Evolutionary conservation across 208 protist species (phyloP), one percentile per base, ranked within the genome.

Genomic region (Borovskyia barvae): DNA sequence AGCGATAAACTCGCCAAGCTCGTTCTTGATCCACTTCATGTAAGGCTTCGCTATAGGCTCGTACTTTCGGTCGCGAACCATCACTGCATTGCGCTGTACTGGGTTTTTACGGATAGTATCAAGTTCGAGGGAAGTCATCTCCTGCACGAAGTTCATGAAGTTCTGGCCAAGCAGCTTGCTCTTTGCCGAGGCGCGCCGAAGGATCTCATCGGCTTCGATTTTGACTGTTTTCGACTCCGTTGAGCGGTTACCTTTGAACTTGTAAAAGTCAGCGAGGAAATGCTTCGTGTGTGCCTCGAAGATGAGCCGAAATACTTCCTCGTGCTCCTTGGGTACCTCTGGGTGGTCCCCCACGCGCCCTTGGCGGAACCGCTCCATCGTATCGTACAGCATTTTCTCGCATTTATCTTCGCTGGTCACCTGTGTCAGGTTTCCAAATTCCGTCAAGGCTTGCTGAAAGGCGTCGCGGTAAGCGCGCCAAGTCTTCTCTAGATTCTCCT

Each of bases 111-210:
- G 82, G 35, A 94, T 81, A 6, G 78, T 85, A 49, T 94, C 88
- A 32, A 94, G 71, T 66, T 94, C 88, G 24, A 89, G 63, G 5
- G 85, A 83, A 14, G 82, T 94, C 88, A 92, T 94, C 52, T 94
- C 85, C 67, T 94, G 82, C 12, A 92, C 75, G 65, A 94, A 94
- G 43, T 92, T 90, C 88, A 92, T 91, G 52, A 94, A 94, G 49
- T 80, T 85, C 42, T 73, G 70, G 9, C 88, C 88, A 2, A 92
- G 72, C 24, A 92, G 74, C 54, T 94, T 94, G 51, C 82, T 82
- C 73, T 92, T 94, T 11, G 82, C 85, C 3, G 82, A 90, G 8
- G 88, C 85, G 0, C 75, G 72, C 12, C 81, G 79, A 30, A 94
- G 66, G 24, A 92, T 81, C 43, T 92, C 85, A 50, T 94, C 88